Evolutionary conservation across 495 filamentous ascomycete genomes (phyloP), one percentile per base, ranked within the genome.

Genomic region (Penicillium coprophilum): DNA sequence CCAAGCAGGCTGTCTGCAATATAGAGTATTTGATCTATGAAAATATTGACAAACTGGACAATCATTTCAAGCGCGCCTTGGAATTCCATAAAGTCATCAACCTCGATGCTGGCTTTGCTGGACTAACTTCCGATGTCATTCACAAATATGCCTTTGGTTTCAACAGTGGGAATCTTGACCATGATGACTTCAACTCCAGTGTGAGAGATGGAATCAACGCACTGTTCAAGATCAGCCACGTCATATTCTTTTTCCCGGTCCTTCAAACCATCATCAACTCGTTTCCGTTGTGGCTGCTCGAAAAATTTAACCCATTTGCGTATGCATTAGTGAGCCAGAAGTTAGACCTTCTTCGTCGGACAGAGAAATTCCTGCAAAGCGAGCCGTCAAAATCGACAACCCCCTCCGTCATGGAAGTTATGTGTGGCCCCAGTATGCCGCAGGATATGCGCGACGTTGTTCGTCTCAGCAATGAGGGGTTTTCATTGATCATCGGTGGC

Each of bases 401-500:
- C 39, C 52, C 27, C 8, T 53, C 52, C 6, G 30, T 63, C 6
- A 51, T 65, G 30, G 50, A 59, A 32, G 46, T 39, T 40, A 24
- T 61, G 9, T 20, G 41, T 9, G 46, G 34, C n/a, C 38, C 57
- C 4, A 55, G 38, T 1, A 50, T 69, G 43, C 59, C 70, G 2
- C 51, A 46, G 31, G 53, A 68, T 15, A 48, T 65, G 46, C 50
- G 55, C 1, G 31, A 41, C n/a, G 20, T 44, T 10, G 23, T 64
- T 5, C 61, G 77, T 1, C 62, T 81, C 0, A 57, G 55, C 27
- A 65, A 78, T 43, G 80, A 83, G 52, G 73, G 67, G 11, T 58
- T 70, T 27, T 48, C 63, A 5, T 39, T 82, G 31, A 54, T 75
- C 2, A 64, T 62, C 23, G 79, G 70, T 2, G 79, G 79, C 0